Evolutionary conservation across 768 basidiomycete genomes (phyloP).

Genomic region (Mycena capillaripes): DNA sequence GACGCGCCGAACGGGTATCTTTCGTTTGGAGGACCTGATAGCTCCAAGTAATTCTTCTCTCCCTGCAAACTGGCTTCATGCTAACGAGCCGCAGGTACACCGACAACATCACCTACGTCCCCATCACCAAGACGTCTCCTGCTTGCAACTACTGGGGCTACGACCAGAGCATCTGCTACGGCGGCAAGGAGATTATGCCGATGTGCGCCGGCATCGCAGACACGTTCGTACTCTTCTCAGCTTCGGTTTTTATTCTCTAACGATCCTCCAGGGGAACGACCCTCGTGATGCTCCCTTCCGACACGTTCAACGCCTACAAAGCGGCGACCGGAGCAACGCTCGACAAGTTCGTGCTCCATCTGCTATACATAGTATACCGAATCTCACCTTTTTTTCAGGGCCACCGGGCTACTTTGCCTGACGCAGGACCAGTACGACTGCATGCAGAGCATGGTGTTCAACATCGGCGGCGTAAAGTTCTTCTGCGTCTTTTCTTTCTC

Average conservation of each 20-base stretch:
- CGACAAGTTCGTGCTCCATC: conserved; percentile 27
- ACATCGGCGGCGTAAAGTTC: conserved; percentile 56
- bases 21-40: conserved; percentile 45
- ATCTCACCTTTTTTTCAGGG: conserved; percentile 33
- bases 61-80: too few species aligned
- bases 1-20: conserved; percentile 35
- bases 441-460: conserved; percentile 66
- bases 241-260: neutral
- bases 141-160: conserved; percentile 59
- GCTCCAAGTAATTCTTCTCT: conserved; percentile 41
- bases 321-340: conserved; percentile 46
- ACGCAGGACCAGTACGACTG: conserved; percentile 61
- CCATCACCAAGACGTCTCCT: conserved; percentile 44
- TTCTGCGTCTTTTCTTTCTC: neutral
- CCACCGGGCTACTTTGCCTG: conserved; percentile 69
- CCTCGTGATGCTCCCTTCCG: conserved; percentile 48
- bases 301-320: conserved; percentile 47
- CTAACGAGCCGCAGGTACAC: conserved; percentile 12
- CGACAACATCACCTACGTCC: conserved; percentile 29
- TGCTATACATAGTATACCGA: neutral
- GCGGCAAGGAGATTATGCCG: conserved; percentile 46
- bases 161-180: conserved; percentile 56
- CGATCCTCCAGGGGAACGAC: conserved; percentile 44
- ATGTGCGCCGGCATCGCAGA: conserved; percentile 57
- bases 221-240: conserved; percentile 39